Evolutionary conservation across 345 rosid species (phyloP), one percentile per base, ranked within the genome.

Genomic region (Rubroshorea leprosula): DNA sequence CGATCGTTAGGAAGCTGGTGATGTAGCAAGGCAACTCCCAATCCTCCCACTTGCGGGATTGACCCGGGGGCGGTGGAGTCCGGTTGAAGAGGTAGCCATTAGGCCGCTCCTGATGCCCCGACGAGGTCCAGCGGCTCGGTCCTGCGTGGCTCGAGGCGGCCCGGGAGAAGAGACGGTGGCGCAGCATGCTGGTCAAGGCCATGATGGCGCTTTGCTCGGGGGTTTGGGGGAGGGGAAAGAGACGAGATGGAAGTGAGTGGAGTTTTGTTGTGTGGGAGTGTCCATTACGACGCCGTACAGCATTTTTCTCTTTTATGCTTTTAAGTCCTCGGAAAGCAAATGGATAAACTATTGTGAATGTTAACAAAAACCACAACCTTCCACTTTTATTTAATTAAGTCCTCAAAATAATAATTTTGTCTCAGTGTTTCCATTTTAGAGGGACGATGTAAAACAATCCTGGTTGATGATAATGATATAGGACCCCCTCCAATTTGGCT

Each of bases 21-120:
- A 93, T 55, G 78, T 93, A 93, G 84, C 97, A 89, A 20, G 99
- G 99, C 2, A 92, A 87, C 87, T 92, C 97, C 97, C 98, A 92
- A 62, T 92, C 98, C 67, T 92, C 98, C 97, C 97, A 93, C 49
- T 87, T 82, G 17, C 99, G 88, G 4, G 92, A 65, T 64, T 89
- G 90, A 23, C 97, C 99, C 2, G 90, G 80, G 39, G 92, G 76
- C 5, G 71, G 76, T 4, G 97, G 97, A 8, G 84, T 63, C 23
- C 96, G 75, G 70, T 87, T 93, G 75, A 93, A 75, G 49, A 85
- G 77, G 79, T 87, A 85, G 3, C 99, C 99, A 61, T 89, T 93
- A 12, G 99, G 96, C 8, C 64, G 81, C 60, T 89, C 99, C 73
- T 93, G 92, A 65, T 93, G 97, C 17, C 99, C 99, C 0, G 91